Conservation (phyloP, 495 filamentous ascomycete species). For the Hyaloscypha finlandica region DNA sequence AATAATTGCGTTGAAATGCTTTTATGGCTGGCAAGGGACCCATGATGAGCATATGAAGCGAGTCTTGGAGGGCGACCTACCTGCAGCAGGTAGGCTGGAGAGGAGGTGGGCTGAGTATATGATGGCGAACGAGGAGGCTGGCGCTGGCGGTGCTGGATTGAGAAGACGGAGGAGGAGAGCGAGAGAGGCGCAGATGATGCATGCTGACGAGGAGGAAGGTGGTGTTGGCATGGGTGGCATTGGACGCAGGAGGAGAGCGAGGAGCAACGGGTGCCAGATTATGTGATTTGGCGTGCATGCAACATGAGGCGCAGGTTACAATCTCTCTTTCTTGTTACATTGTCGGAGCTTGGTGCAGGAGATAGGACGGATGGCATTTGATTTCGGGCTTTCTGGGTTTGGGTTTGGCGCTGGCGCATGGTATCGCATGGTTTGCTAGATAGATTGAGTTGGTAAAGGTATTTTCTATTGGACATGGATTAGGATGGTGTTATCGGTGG, state of each 20-base stretch:
- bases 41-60: slow-evolving; percentile 90
- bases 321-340: background rate
- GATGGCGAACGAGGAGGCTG: slow-evolving; percentile 86
- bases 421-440: background rate
- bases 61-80: slow-evolving; percentile 72
- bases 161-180: slow-evolving; percentile 72
- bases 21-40: slow-evolving; percentile 92
- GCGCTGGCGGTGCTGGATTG: slow-evolving; percentile 56
- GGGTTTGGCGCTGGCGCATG: background rate
- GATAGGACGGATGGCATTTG: background rate
- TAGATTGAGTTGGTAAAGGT: background rate
- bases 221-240: slow-evolving; percentile 41
- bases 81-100: slow-evolving; percentile 72
- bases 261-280: slow-evolving; percentile 55
- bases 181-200: slow-evolving; percentile 72
- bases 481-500: background rate
- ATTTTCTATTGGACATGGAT: background rate
- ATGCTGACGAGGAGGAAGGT: slow-evolving; percentile 76
- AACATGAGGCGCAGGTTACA: background rate
- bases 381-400: background rate
- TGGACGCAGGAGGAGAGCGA: slow-evolving; percentile 49
- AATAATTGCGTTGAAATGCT: slow-evolving; percentile 86
- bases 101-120: slow-evolving; percentile 94
- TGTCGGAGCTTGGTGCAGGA: background rate
- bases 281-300: slow-evolving; percentile 45